Conservation (phyloP, 2,329 filamentous ascomycete genomes). For the Metarhizium anisopliae region DNA sequence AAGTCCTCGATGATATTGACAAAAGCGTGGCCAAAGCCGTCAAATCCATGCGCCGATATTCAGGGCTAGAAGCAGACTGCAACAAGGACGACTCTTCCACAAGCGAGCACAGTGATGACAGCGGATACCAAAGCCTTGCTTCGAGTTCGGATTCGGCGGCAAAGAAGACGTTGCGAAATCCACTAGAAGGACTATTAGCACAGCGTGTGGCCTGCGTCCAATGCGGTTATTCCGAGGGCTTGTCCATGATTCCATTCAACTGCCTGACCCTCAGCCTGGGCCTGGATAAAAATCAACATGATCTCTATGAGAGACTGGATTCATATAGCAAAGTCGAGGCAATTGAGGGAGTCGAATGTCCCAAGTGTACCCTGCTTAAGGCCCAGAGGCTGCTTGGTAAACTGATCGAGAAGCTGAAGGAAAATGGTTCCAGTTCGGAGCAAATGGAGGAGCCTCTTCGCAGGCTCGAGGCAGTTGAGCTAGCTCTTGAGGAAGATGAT, state of each 20-base stretch:
- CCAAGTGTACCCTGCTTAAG: slow-evolving; percentile 75
- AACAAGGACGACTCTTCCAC: slow-evolving; percentile 31
- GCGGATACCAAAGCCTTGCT: slow-evolving; percentile 43
- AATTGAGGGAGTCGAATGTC: slow-evolving; percentile 85
- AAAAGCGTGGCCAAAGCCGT: slow-evolving; percentile 55
- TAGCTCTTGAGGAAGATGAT: slow-evolving; percentile 68
- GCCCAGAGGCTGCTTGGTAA: slow-evolving; percentile 37
- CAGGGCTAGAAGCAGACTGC: slow-evolving; percentile 31
- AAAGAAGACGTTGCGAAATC: slow-evolving; percentile 49
- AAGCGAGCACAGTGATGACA: slow-evolving; percentile 47
- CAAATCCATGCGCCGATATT: slow-evolving; percentile 15
- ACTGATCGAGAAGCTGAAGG: slow-evolving; percentile 33
- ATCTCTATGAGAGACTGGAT: slow-evolving; percentile 71
- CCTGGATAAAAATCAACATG: slow-evolving; percentile 48
- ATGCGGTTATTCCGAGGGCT: slow-evolving; percentile 79
- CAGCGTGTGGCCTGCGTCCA: slow-evolving; percentile 80
- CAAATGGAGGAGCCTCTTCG: slow-evolving; percentile 39
- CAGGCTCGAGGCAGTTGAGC: slow-evolving; percentile 57
- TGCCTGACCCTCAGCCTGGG: slow-evolving; percentile 82
- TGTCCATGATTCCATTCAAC: slow-evolving; percentile 89
- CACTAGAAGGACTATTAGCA: slow-evolving; percentile 77
- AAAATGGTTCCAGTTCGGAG: slow-evolving; percentile 31
- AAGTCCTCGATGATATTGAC: slow-evolving; percentile 77
- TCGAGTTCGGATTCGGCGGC: slow-evolving; percentile 28
- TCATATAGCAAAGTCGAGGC: slow-evolving; percentile 77